phyloP scores from a whole-genome alignment of 495 filamentous ascomycete species.

The Aspergillus kassunensis region DNA sequence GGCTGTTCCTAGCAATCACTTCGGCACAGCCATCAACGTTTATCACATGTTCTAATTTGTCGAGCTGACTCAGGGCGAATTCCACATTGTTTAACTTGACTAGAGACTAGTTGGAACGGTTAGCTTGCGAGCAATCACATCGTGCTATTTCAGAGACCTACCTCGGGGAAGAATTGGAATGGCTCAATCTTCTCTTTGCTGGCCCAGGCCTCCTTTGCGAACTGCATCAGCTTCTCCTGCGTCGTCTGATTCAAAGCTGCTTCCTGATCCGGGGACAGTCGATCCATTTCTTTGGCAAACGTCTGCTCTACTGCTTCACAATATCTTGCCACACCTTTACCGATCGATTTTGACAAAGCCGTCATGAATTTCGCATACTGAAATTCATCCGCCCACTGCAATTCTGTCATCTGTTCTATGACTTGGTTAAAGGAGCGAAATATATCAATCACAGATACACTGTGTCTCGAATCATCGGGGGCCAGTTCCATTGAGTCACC shows the following conservation, averaged over 20 bases:
- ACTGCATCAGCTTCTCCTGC: conserved; percentile 86
- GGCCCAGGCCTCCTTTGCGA: conserved; percentile 93
- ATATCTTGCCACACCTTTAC: conserved; percentile 77
- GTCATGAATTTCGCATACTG: conserved; percentile 98
- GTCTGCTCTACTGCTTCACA: conserved; percentile 85
- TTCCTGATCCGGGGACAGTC: conserved; percentile 80
- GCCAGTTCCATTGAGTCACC: conserved; percentile 56
- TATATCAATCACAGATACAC: conserved; percentile 87
- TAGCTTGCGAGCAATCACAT: conserved; percentile 2
- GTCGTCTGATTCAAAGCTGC: conserved; percentile 69
- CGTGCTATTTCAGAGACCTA: conserved; percentile 27
- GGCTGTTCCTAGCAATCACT: conserved; percentile 63
- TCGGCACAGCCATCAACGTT: conserved; percentile 93
- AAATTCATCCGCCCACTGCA: conserved; percentile 90
- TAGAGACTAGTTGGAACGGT: conserved; percentile 61
- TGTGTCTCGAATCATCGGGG: conserved; percentile 83
- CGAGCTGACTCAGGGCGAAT: conserved; percentile 83
- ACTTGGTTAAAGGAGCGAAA: conserved; percentile 91
- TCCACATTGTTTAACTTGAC: conserved; percentile 98
- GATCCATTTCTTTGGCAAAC: conserved; percentile 91
- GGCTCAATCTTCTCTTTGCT: conserved; percentile 93
- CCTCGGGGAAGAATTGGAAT: conserved; percentile 95
- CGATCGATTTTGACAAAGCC: conserved; percentile 81
- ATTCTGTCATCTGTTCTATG: conserved; percentile 74
- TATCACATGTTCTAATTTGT: conserved; percentile 82